Evolutionary conservation across 2,329 filamentous ascomycete species (phyloP), one percentile per base, ranked within the genome.

Genomic region (Alternaria brassicicola): DNA sequence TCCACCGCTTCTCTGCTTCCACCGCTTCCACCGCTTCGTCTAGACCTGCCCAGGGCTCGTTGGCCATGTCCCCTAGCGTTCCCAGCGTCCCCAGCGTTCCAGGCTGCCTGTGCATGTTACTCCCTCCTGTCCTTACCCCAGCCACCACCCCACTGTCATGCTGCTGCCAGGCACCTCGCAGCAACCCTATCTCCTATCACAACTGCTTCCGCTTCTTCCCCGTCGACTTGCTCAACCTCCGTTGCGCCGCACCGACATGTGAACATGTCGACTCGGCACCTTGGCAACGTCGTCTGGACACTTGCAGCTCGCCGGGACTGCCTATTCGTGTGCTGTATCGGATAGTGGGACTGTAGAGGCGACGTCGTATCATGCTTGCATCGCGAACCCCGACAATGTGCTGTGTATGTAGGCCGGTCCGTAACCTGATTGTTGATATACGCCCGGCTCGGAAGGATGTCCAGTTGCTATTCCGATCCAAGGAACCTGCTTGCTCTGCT

Each of bases 341-440:
- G 48, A 30, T 41, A 39, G 51, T 46, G 51, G 51, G 39, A 41
- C 39, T 26, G 23, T 35, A 46, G 30, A 46, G 28, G 39, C 39
- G 30, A 36, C 23, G 25, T 46, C 41, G 50, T 52, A 52, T 12
- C 50, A 52, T 42, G 41, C 39, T 30, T 31, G 35, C 41, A 28
- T 45, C 46, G 46, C 55, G 33, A 50, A 46, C 50, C 30, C 51
- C 42, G 30, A 33, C 35, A 39, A 39, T 46, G 26, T 50, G 35
- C n/a, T n/a, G n/a, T n/a, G 33, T 52, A 35, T 43, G 25, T 41
- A 43, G 46, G 36, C 45, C 36, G 21, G 52, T 21, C 53, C 57
- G 53, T 56, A 30, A 38, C 55, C 31, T 33, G 13, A 41, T 30
- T 21, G 17, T 50, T 43, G 15, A 48, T 30, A 57, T 55, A 33